These are phyloP conservation scores for Astrothelium macrocarpum DNA, from an alignment of 495 filamentous ascomycete genomes.

Conservation along the genomic window DNA sequence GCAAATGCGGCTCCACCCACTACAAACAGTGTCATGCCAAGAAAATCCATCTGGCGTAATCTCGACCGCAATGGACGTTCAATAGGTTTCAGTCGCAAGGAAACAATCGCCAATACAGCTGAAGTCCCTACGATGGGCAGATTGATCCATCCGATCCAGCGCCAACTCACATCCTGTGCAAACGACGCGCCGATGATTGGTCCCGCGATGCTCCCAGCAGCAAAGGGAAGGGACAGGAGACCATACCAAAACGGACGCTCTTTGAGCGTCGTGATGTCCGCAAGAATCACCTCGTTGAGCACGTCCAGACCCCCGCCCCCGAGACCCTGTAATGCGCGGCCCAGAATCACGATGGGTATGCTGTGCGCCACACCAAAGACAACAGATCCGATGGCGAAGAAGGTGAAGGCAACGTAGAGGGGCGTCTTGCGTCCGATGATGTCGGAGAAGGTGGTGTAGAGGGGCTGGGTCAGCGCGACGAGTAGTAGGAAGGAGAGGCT, in stretches of 20 bases:
- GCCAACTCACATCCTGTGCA: conserved; percentile 52
- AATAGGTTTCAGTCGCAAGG: conserved; percentile 36
- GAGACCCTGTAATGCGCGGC: conserved; percentile 59
- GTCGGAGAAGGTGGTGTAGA: conserved; percentile 38
- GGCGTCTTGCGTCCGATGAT: conserved; percentile 41
- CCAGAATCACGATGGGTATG: conserved; percentile 52
- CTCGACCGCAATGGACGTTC: conserved; percentile 23
- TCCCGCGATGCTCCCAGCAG: conserved; percentile 54
- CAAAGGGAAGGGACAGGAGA: conserved; percentile 32
- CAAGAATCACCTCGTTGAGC: conserved; percentile 55
- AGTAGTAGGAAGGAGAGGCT: conserved; percentile 47
- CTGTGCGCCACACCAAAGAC: conserved; percentile 48
- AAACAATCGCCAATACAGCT: conserved; percentile 37
- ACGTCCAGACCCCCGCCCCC: conserved; percentile 60
- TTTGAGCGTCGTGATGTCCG: conserved; percentile 50
- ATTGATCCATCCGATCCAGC: conserved; percentile 48
- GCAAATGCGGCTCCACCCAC: conserved; percentile 38
- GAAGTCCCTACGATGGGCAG: conserved; percentile 45
- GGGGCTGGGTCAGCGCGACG: conserved; percentile 33
- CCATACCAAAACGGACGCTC: conserved; percentile 40
- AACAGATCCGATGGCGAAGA: conserved; percentile 51
- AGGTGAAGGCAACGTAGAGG: conserved; percentile 40
- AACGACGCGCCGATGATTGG: conserved; percentile 57
- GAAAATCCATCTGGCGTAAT: conserved; percentile 31
- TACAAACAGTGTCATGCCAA: conserved; percentile 39